Evolutionary conservation across 106 monocot genomes (phyloP).

Genomic region (Agapanthus africanus): DNA sequence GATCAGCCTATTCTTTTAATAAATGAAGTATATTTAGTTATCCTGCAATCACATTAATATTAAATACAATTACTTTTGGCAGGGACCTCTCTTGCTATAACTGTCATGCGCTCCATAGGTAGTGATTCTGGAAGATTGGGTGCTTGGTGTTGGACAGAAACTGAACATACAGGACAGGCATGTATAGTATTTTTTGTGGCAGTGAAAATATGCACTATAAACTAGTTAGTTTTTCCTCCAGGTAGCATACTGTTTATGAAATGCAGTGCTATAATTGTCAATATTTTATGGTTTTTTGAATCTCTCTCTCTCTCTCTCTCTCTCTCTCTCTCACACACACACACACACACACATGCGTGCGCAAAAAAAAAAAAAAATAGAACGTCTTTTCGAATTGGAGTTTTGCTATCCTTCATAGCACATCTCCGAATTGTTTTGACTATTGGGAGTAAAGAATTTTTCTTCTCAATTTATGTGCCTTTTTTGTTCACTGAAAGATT

Average conservation of each 20-base stretch:
- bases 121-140: constrained; percentile 75
- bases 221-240: background rate
- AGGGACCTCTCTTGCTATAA: constrained; percentile 86
- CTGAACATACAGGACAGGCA: constrained; percentile 68
- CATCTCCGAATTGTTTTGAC: background rate
- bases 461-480: too few relatives aligned
- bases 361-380: too few relatives aligned
- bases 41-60: too few relatives aligned
- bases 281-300: constrained; percentile 3
- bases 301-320: too few relatives aligned
- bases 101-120: constrained; percentile 79
- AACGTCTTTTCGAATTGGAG: background rate
- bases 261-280: background rate
- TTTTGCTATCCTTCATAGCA: background rate
- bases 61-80: constrained; percentile 10
- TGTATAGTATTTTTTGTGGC: constrained; percentile 18
- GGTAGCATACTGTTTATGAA: background rate
- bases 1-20: background rate
- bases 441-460: too few relatives aligned
- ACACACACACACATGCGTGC: too few relatives aligned
- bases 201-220: background rate
- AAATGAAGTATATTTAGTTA: background rate
- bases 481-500: too few relatives aligned
- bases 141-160: constrained; percentile 85
- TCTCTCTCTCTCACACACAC: too few relatives aligned